Evolutionary conservation across 768 basidiomycete genomes (phyloP), one percentile per base, ranked within the genome.

Genomic region (Phaffia tasmanica): DNA sequence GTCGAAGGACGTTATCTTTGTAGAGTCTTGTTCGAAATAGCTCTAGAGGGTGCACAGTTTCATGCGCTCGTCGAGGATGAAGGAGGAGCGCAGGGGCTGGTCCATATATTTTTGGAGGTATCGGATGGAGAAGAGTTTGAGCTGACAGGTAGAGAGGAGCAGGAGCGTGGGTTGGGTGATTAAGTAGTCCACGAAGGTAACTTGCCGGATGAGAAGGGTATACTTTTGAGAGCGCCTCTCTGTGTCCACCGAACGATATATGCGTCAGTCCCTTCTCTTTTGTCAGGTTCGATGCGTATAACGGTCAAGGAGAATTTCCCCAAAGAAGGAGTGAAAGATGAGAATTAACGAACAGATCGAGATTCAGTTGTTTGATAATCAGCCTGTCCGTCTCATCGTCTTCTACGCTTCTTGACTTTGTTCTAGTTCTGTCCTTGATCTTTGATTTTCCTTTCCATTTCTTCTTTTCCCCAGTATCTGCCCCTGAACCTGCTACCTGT

Each of bases 201-300:
- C 48, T 16, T 2, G 63, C 21, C 16, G 67, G 57, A 30, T 68
- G 67, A 7, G 35, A 68, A 7, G 67, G 67, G 51, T 63, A 68
- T 9, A 68, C 23, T 14, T 47, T 32, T 32, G 62, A 27, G 4
- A 68, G 58, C 21, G 3, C 19, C 23, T 53, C 47, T 1, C 67
- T 68, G 54, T 7, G 9, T 1, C 18, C 32, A 46, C 18, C 5
- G 21, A 55, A 46, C 9, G n/a, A 47, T n/a, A 5, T 42, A 42
- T 11, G 11, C 35, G 11, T 42, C 35, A 42, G 35, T 11, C 11
- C 35, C 35, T 42, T 42, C 35, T 42, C 35, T 42, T 42, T 42
- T 14, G n/a, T 15, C 4, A 54, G n/a, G 11, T 21, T 46, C 16
- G 51, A 56, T 18, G 5, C 11, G 23, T 21, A 5, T 25, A n/a